These are phyloP conservation scores for Keithomyces neogunnii DNA, from an alignment of 2,329 filamentous ascomycete genomes.

Conservation along the genomic window DNA sequence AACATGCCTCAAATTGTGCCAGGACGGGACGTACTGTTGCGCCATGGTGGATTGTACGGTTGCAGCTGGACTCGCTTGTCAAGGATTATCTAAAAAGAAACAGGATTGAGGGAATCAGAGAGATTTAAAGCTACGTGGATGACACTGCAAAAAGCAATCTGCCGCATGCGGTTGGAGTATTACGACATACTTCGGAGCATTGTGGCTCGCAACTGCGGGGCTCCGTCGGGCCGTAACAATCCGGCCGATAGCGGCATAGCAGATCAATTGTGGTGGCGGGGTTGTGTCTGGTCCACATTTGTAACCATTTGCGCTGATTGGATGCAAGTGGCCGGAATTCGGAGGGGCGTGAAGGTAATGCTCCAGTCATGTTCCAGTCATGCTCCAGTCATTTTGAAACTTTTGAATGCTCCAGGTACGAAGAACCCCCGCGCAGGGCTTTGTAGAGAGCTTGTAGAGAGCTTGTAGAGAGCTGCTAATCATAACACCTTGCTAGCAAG, in stretches of 20 bases:
- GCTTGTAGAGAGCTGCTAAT: too few relatives aligned
- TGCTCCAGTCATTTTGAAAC: too few relatives aligned
- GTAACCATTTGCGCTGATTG: slow-evolving; percentile 1
- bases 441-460: too few relatives aligned
- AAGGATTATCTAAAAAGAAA: neutral
- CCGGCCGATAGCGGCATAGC: slow-evolving; percentile 1
- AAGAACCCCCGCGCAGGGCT: too few relatives aligned
- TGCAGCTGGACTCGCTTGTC: neutral
- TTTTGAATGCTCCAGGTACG: too few relatives aligned
- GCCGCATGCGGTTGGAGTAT: neutral
- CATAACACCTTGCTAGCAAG: too few relatives aligned
- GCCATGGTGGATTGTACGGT: neutral
- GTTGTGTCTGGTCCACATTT: neutral
- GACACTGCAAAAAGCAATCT: neutral
- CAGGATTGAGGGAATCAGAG: neutral
- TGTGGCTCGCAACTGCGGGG: slow-evolving; percentile 5
- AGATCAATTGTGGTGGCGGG: neutral
- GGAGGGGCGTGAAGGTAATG: neutral
- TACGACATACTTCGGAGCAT: slow-evolving; percentile 2
- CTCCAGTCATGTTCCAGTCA: too few relatives aligned
- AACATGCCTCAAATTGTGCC: neutral
- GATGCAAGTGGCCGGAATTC: slow-evolving; percentile 2
- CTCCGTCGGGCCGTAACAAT: slow-evolving; percentile 1
- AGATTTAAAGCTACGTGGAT: neutral
- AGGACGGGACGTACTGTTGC: slow-evolving; percentile 5